These are phyloP conservation scores for Phylloporus scabripes DNA, from an alignment of 768 basidiomycete genomes.

Conservation along the genomic window DNA sequence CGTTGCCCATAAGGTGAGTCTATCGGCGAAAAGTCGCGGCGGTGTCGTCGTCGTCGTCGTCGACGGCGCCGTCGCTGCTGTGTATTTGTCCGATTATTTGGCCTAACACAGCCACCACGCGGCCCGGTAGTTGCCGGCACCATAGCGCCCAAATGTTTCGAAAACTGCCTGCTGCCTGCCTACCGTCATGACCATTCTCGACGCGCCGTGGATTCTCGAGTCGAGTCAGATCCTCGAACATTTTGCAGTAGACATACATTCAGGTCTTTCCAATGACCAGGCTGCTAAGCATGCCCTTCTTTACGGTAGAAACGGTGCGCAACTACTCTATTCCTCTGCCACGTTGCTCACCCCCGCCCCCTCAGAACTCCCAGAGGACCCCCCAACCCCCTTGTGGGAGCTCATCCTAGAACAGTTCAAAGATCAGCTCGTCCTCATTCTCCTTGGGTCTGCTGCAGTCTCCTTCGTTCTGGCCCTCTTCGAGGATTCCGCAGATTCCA, in stretches of 20 bases:
- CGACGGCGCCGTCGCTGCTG: not conserved
- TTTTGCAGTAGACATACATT: slow-evolving; percentile 57
- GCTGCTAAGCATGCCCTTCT: slow-evolving; percentile 67
- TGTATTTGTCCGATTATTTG: slow-evolving; percentile 24
- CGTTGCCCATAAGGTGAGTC: slow-evolving; percentile 64
- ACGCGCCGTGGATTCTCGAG: slow-evolving; percentile 74
- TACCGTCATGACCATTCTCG: slow-evolving; percentile 39
- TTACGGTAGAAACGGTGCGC: slow-evolving; percentile 82
- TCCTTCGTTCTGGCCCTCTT: slow-evolving; percentile 90
- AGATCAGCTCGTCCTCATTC: slow-evolving; percentile 95
- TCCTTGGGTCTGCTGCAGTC: slow-evolving; percentile 88
- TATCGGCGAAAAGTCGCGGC: not conserved
- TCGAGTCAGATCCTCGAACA: slow-evolving; percentile 65
- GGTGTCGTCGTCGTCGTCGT: slow-evolving; percentile 3
- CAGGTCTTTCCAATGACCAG: slow-evolving; percentile 62
- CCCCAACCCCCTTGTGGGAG: slow-evolving; percentile 86
- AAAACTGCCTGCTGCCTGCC: not conserved
- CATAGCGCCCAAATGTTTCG: slow-evolving; percentile 3
- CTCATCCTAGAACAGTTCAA: slow-evolving; percentile 98
- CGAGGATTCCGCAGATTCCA: slow-evolving; percentile 66
- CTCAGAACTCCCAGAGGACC: slow-evolving; percentile 87
- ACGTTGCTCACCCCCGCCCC: slow-evolving; percentile 3
- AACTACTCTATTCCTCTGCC: not conserved
- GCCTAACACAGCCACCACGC: slow-evolving; percentile 13
- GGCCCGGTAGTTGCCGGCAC: slow-evolving; percentile 3